Evolutionary conservation across 1,139 yeast species (phyloP).

Genomic region (Suhomyces anneliseae): DNA sequence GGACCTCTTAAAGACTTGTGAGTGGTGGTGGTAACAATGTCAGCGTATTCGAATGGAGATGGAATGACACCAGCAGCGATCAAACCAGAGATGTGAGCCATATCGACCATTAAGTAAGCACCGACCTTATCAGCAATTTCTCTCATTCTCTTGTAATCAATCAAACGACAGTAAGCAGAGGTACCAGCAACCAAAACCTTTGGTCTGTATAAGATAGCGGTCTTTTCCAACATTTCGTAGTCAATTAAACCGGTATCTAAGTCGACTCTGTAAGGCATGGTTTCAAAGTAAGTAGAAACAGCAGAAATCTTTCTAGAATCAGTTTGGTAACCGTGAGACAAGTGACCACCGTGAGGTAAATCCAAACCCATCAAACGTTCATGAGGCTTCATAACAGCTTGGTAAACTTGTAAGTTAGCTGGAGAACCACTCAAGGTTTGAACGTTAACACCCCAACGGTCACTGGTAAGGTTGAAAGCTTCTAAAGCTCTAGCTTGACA

Average conservation of each 20-base stretch:
- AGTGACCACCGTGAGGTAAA: constrained; percentile 97
- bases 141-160: constrained; percentile 94
- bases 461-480: constrained; percentile 78
- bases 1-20: constrained; percentile 99
- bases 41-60: constrained; percentile 94
- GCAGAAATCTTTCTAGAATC: constrained; percentile 93
- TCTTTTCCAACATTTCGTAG: constrained; percentile 89
- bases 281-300: constrained; percentile 93
- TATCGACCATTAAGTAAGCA: constrained; percentile 93
- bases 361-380: constrained; percentile 97
- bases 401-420: constrained; percentile 94
- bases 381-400: constrained; percentile 90
- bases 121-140: constrained; percentile 96
- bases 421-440: constrained; percentile 97
- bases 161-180: constrained; percentile 92
- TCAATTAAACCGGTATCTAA: constrained; percentile 91
- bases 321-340: constrained; percentile 97
- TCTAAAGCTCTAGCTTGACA: constrained; percentile 93
- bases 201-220: constrained; percentile 89
- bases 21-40: constrained; percentile 96
- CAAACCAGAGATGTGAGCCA: constrained; percentile 98
- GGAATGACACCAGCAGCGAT: constrained; percentile 96
- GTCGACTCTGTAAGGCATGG: constrained; percentile 96
- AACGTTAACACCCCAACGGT: constrained; percentile 96
- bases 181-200: constrained; percentile 97